Evolutionary conservation across 116 monocot genomes (phyloP).

Genomic region (Trichopus zeylanicus): DNA sequence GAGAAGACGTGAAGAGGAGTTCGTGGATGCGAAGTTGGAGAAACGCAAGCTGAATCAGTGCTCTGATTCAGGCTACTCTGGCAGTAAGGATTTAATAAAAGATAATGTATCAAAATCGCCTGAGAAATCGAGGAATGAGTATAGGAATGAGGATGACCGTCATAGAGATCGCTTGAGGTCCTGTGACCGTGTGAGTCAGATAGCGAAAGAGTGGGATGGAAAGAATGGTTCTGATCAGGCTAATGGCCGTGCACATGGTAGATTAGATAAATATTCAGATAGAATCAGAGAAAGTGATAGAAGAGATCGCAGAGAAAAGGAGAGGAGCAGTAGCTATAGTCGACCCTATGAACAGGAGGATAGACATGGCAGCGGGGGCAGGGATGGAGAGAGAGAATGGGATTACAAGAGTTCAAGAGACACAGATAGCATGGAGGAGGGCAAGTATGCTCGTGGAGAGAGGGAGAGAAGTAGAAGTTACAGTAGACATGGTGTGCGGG

Average conservation of each 20-base stretch:
- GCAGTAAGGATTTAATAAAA: slow-evolving; percentile 2
- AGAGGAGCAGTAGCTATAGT: slow-evolving; percentile 14
- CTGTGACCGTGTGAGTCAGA: too few relatives aligned
- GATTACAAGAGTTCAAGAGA: too few relatives aligned
- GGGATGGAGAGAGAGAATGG: slow-evolving; percentile 40
- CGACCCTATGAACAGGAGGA: slow-evolving; percentile 16
- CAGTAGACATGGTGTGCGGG: too few relatives aligned
- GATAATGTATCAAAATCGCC: slow-evolving; percentile 19
- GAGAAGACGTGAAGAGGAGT: slow-evolving; percentile 14
- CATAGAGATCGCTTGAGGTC: slow-evolving; percentile 16
- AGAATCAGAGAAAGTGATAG: slow-evolving; percentile 14
- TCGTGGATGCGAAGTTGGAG: slow-evolving; percentile 7
- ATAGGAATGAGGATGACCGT: too few relatives aligned
- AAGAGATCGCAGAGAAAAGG: slow-evolving; percentile 19
- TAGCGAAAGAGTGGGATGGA: slow-evolving; percentile 8
- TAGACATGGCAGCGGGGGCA: slow-evolving; percentile 4
- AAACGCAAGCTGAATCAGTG: slow-evolving; percentile 1
- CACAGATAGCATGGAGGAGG: too few relatives aligned
- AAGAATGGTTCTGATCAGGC: slow-evolving; percentile 37
- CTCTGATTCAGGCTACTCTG: slow-evolving; percentile 10
- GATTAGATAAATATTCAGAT: too few relatives aligned
- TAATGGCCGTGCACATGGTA: slow-evolving; percentile 6
- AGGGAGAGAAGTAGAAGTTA: slow-evolving; percentile 18
- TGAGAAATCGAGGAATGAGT: slow-evolving; percentile 7
- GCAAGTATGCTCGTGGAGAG: too few relatives aligned